Evolutionary conservation across 305 asterid species (phyloP).

Genomic region (Fraxinus floribunda): DNA sequence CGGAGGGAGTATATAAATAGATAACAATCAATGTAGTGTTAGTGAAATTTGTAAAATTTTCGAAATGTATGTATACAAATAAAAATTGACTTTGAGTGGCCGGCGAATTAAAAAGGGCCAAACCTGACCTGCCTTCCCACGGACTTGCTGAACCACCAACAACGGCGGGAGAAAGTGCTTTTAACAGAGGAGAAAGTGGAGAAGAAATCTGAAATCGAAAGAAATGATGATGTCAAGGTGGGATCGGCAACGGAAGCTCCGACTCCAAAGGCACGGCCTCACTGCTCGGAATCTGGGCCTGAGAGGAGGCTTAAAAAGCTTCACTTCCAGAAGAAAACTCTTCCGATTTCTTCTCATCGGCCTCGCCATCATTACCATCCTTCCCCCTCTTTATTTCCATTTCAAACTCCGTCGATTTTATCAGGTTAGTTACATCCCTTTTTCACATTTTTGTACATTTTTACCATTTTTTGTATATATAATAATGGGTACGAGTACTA

Average conservation of each 20-base stretch:
- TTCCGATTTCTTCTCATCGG: constrained; percentile 53
- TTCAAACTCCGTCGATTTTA: constrained; percentile 79
- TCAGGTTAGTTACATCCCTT: constrained; percentile 44
- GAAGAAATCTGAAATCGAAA: constrained; percentile 21
- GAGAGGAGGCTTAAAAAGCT: constrained; percentile 19
- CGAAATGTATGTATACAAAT: too few relatives aligned
- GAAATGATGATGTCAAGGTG: constrained; percentile 49
- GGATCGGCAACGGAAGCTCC: constrained; percentile 62
- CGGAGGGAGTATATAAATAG: too few relatives aligned
- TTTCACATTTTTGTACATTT: not conserved
- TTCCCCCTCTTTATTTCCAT: constrained; percentile 89
- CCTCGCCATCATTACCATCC: constrained; percentile 64
- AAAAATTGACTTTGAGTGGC: too few relatives aligned
- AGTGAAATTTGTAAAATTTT: too few relatives aligned
- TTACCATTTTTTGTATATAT: not conserved
- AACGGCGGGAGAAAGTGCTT: too few relatives aligned
- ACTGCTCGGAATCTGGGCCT: constrained; percentile 26
- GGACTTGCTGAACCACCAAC: too few relatives aligned
- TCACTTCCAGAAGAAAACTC: constrained; percentile 49
- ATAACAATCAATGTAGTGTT: too few relatives aligned
- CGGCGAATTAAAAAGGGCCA: too few relatives aligned
- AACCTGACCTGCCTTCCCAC: too few relatives aligned
- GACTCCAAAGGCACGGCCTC: constrained; percentile 40
- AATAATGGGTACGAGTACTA: not conserved
- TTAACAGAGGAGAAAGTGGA: not conserved